These are phyloP conservation scores for Epichloe glyceriae DNA, from an alignment of 2,329 filamentous ascomycete genomes.

Conservation along the genomic window DNA sequence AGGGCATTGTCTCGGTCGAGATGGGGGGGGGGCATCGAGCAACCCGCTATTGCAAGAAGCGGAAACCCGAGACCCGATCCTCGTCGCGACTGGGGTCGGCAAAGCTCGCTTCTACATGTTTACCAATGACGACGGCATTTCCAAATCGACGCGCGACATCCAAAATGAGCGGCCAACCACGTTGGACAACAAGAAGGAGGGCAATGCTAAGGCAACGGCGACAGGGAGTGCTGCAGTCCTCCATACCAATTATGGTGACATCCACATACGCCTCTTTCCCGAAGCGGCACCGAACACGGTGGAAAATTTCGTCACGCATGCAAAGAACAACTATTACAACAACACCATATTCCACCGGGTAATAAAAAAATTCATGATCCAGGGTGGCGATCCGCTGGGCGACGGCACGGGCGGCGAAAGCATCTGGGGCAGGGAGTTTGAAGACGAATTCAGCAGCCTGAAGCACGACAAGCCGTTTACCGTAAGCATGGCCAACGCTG, in stretches of 20 bases:
- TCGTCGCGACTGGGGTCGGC: slow-evolving; percentile 69
- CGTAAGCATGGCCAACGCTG: slow-evolving; percentile 94
- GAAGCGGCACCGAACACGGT: slow-evolving; percentile 88
- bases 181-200: slow-evolving; percentile 42
- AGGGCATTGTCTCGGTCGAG: slow-evolving; percentile 81
- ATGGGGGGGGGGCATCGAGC: slow-evolving; percentile 94
- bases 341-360: slow-evolving; percentile 95
- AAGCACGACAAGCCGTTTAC: slow-evolving; percentile 96
- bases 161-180: slow-evolving; percentile 86
- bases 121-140: slow-evolving; percentile 74
- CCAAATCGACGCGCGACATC: slow-evolving; percentile 75
- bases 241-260: slow-evolving; percentile 89
- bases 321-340: slow-evolving; percentile 88
- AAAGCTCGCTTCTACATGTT: slow-evolving; percentile 98
- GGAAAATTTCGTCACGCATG: slow-evolving; percentile 93
- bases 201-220: slow-evolving; percentile 46
- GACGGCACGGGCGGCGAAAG: slow-evolving; percentile 81
- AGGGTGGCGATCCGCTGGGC: slow-evolving; percentile 87
- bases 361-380: slow-evolving; percentile 98
- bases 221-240: slow-evolving; percentile 70
- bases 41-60: slow-evolving; percentile 91
- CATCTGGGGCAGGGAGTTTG: slow-evolving; percentile 90
- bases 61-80: slow-evolving; percentile 78
- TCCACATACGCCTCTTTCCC: slow-evolving; percentile 84
- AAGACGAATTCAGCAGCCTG: slow-evolving; percentile 82